A percentile compares a stretch with the other conserved stretches of the same genome.
Evolutionary conservation across 225 moss, liverwort and hornwort genomes (phyloP).

Genomic region (Sphagnum tenellum): DNA sequence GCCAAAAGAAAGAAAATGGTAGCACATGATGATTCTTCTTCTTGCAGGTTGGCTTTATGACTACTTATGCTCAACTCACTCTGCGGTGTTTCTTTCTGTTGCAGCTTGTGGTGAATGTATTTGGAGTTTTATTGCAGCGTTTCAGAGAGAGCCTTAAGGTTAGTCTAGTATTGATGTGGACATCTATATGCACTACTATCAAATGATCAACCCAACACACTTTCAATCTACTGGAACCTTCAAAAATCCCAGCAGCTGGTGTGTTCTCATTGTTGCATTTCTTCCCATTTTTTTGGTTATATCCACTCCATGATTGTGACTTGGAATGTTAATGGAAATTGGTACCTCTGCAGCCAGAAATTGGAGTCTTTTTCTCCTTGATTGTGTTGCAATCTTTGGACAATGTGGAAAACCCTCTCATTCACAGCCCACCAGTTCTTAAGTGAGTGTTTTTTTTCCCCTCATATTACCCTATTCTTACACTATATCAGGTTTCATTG

Average conservation of each 20-base stretch:
- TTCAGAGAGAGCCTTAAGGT: conserved; percentile 95
- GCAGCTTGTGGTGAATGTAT: conserved; percentile 80
- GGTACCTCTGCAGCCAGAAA: conserved; percentile 54
- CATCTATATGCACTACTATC: too few relatives aligned
- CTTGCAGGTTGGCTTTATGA: too few relatives aligned
- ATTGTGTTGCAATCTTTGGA: conserved; percentile 74
- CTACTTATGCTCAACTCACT: too few relatives aligned
- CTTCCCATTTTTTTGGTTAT: background rate
- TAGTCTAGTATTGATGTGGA: background rate
- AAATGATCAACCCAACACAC: too few relatives aligned
- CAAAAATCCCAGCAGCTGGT: too few relatives aligned
- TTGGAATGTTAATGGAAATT: background rate
- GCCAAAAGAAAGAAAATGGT: too few relatives aligned
- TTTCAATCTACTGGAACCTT: too few relatives aligned
- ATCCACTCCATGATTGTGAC: background rate
- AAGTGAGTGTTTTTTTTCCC: conserved; percentile 23
- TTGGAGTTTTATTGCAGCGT: conserved; percentile 54
- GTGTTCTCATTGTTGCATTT: too few relatives aligned
- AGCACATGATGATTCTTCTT: too few relatives aligned
- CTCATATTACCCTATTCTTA: too few relatives aligned
- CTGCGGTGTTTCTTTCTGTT: background rate
- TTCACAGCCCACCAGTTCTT: conserved; percentile 65
- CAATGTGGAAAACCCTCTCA: conserved; percentile 56
- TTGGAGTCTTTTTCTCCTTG: conserved; percentile 81
- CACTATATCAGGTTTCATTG: too few relatives aligned